These are phyloP conservation scores for Melampsora occidentalis DNA, from an alignment of 1,284 basidiomycete genomes.

Conservation along the genomic window DNA sequence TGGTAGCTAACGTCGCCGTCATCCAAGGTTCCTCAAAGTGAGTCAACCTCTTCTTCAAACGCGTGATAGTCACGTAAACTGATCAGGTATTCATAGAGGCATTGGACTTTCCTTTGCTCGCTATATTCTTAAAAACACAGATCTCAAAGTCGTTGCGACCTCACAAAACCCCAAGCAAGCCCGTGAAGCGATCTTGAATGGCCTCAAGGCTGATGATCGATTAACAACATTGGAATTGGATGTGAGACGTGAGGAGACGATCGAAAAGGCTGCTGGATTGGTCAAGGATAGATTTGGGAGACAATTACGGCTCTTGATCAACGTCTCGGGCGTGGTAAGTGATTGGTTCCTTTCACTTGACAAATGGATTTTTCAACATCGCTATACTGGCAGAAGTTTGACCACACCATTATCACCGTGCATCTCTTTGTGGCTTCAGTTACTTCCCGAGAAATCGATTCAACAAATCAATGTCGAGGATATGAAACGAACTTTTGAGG, in stretches of 20 bases:
- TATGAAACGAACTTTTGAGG: slow-evolving; percentile 49
- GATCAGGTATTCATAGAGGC: slow-evolving; percentile 12
- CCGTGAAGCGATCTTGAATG: slow-evolving; percentile 48
- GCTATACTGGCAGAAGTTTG: background rate
- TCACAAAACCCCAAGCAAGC: slow-evolving; percentile 49
- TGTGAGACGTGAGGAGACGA: slow-evolving; percentile 49
- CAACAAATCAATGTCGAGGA: slow-evolving; percentile 48
- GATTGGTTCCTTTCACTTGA: background rate
- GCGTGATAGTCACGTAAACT: background rate
- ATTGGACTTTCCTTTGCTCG: slow-evolving; percentile 32
- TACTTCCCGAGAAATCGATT: slow-evolving; percentile 50
- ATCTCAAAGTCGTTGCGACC: slow-evolving; percentile 50
- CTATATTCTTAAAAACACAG: slow-evolving; percentile 48
- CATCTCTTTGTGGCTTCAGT: background rate
- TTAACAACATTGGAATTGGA: slow-evolving; percentile 49
- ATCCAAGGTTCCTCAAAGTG: slow-evolving; percentile 40
- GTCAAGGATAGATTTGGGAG: slow-evolving; percentile 49
- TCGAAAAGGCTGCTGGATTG: slow-evolving; percentile 46
- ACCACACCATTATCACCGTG: background rate
- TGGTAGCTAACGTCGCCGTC: slow-evolving; percentile 33
- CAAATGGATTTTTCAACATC: background rate
- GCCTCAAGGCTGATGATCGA: slow-evolving; percentile 33
- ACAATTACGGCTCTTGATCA: slow-evolving; percentile 50
- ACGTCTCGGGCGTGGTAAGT: slow-evolving; percentile 50
- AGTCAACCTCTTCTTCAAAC: background rate